A percentile compares a stretch with the other conserved stretches of the same genome.
These are phyloP conservation scores for Xylaria digitata DNA, from an alignment of 2,329 filamentous ascomycete genomes.

Conservation along the genomic window DNA sequence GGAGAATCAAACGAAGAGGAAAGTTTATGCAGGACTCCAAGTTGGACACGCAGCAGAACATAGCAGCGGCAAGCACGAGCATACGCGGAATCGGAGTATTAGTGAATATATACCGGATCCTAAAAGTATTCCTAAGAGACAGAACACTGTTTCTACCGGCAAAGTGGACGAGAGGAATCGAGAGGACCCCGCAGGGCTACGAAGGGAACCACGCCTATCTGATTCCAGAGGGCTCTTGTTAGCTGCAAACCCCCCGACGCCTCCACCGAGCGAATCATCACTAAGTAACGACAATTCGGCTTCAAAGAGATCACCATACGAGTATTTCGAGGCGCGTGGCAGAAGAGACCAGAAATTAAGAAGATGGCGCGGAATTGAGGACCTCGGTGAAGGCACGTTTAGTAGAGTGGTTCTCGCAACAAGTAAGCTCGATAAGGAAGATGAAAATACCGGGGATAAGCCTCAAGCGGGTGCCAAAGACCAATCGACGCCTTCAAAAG, in stretches of 20 bases:
- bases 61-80: conserved; percentile 53
- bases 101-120: conserved; percentile 88
- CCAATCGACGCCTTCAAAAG: conserved; percentile 48
- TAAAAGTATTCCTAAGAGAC: conserved; percentile 74
- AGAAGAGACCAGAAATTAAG: conserved; percentile 76
- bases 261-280: conserved; percentile 81
- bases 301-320: conserved; percentile 57
- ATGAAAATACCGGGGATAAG: conserved; percentile 57
- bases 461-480: conserved; percentile 52
- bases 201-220: conserved; percentile 85
- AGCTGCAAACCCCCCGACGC: conserved; percentile 76
- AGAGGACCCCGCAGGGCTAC: conserved; percentile 58
- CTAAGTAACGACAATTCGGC: conserved; percentile 58
- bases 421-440: conserved; percentile 71
- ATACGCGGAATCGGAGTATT: conserved; percentile 81
- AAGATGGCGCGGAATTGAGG: conserved; percentile 81
- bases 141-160: conserved; percentile 77
- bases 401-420: conserved; percentile 94
- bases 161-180: conserved; percentile 57
- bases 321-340: conserved; percentile 77
- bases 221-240: conserved; percentile 78
- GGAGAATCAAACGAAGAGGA: conserved; percentile 66
- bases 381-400: conserved; percentile 93
- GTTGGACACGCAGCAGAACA: conserved; percentile 48
- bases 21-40: conserved; percentile 63